Conservation (phyloP, 2,329 filamentous ascomycete species). For the Rhytidhysteron rufulum region DNA sequence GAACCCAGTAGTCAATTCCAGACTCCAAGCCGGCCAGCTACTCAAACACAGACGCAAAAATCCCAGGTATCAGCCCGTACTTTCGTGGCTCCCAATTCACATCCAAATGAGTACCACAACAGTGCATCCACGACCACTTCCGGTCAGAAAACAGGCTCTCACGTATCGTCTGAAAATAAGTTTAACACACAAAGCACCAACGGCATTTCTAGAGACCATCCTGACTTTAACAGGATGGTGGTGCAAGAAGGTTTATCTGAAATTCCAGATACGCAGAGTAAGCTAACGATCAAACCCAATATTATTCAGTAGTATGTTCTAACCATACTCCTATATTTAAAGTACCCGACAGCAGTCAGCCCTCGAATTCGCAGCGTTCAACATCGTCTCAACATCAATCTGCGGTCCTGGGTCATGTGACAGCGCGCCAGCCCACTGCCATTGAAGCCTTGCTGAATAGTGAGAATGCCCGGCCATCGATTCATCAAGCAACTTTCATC, state of each 20-base stretch:
- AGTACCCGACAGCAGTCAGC: constrained; percentile 31
- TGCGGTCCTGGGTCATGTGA: constrained; percentile 33
- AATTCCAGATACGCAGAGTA: constrained; percentile 62
- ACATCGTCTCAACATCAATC: constrained; percentile 25
- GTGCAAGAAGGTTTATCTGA: constrained; percentile 53
- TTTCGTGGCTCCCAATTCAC: constrained; percentile 55
- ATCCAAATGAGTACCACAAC: constrained; percentile 65
- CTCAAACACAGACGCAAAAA: constrained; percentile 50
- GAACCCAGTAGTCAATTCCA: constrained; percentile 32
- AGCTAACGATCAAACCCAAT: constrained; percentile 21
- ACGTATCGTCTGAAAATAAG: constrained; percentile 56
- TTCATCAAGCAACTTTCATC: constrained; percentile 21
- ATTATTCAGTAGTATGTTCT: constrained; percentile 8
- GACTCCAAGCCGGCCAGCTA: constrained; percentile 25
- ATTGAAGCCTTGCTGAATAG: constrained; percentile 43
- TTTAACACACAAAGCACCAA: constrained; percentile 72
- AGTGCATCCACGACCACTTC: constrained; percentile 85
- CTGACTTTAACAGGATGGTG: constrained; percentile 53
- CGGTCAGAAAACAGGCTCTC: constrained; percentile 75
- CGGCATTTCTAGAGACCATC: constrained; percentile 51
- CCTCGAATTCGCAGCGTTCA: constrained; percentile 34
- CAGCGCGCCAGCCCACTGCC: constrained; percentile 30
- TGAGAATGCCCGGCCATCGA: constrained; percentile 22
- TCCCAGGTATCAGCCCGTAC: constrained; percentile 64
- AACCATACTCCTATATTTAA: constrained; percentile 22